phyloP scores from a whole-genome alignment of 1,139 yeast genomes.

The Suhomyces wounanorum region DNA sequence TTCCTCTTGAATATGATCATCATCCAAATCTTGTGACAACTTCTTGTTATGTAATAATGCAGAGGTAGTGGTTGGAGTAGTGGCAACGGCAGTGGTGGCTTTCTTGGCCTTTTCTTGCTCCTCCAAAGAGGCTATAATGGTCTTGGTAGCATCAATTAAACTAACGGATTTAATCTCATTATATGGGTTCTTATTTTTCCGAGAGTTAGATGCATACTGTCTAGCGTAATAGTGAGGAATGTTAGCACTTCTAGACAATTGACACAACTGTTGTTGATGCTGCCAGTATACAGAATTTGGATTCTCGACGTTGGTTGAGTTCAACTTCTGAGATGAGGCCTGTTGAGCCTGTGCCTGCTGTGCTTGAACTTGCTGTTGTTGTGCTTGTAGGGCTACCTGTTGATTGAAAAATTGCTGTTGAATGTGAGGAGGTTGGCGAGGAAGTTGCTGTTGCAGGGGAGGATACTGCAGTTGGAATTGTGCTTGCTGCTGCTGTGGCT shows the following conservation, averaged over 20 bases:
- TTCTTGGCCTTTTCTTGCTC: constrained; percentile 41
- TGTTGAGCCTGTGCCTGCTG: constrained; percentile 14
- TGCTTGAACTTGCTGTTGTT: constrained; percentile 21
- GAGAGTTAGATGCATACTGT: constrained; percentile 82
- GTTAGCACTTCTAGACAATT: constrained; percentile 70
- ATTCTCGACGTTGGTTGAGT: constrained; percentile 45
- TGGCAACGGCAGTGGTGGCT: constrained; percentile 17
- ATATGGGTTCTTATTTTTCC: constrained; percentile 52
- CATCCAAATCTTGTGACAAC: constrained; percentile 56
- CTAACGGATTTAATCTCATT: constrained; percentile 46
- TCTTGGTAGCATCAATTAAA: constrained; percentile 58
- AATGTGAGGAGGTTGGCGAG: constrained; percentile 23
- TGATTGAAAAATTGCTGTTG: constrained; percentile 28
- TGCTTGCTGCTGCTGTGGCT: constrained; percentile 30
- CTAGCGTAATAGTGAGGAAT: constrained; percentile 90
- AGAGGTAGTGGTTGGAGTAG: constrained; percentile 34
- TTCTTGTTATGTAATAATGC: constrained; percentile 66
- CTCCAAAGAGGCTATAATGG: constrained; percentile 45
- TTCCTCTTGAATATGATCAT: constrained; percentile 77
- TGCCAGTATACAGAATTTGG: constrained; percentile 74
- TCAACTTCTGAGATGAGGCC: constrained; percentile 23
- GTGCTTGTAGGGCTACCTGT: constrained; percentile 19
- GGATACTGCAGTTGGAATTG: constrained; percentile 33
- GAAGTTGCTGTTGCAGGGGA: constrained; percentile 27
- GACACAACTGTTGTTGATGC: constrained; percentile 81